phyloP scores from a whole-genome alignment of 352 stramenopile species.

The Globisporangium sylvaticum region DNA sequence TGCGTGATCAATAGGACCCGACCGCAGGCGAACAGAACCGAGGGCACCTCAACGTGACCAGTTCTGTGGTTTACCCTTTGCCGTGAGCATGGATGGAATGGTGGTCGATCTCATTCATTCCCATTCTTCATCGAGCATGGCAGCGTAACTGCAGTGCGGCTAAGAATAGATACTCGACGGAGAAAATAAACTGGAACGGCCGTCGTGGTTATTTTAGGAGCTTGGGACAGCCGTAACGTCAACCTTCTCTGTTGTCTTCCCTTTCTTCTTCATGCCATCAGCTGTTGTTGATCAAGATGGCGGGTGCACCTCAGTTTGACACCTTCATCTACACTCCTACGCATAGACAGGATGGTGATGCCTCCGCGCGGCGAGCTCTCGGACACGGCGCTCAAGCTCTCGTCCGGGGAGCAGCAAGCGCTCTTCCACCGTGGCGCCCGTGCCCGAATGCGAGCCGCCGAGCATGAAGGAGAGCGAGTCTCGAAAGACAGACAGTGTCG shows the following conservation, averaged over 20 bases:
- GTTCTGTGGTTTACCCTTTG: too few species aligned
- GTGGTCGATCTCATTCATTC: too few species aligned
- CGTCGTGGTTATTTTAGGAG: too few species aligned
- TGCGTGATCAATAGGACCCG: background rate
- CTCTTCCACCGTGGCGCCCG: background rate
- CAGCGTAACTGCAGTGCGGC: background rate
- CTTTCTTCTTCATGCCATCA: too few species aligned
- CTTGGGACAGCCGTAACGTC: too few species aligned
- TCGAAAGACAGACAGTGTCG: background rate
- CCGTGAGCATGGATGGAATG: too few species aligned
- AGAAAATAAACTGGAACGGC: background rate
- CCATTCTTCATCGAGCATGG: background rate
- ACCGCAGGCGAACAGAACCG: background rate
- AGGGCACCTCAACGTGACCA: too few species aligned
- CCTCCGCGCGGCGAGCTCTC: conserved; percentile 29
- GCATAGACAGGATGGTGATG: background rate
- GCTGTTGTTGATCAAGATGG: too few species aligned
- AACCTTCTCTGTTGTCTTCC: too few species aligned
- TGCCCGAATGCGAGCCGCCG: background rate
- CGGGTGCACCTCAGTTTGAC: background rate
- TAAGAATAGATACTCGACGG: background rate
- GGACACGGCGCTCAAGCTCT: conserved; percentile 60
- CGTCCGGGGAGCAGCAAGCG: conserved; percentile 13
- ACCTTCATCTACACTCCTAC: background rate
- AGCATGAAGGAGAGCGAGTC: background rate